A percentile compares a stretch with the other conserved stretches of the same genome.
These are phyloP conservation scores for Lentinus polychrous DNA, from an alignment of 1,284 basidiomycete genomes.

Conservation along the genomic window DNA sequence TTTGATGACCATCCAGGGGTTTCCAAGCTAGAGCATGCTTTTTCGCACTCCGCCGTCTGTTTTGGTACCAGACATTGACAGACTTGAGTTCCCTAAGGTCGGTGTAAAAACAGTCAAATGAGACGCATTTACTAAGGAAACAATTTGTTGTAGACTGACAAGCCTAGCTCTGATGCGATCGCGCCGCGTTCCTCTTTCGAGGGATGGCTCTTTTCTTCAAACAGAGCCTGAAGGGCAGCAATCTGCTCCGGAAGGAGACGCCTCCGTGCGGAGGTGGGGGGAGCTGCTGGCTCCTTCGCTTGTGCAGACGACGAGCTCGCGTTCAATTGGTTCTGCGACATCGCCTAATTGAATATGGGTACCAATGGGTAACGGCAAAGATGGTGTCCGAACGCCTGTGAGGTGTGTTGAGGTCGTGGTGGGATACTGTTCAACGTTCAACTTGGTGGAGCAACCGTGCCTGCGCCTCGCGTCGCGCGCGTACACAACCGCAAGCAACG, in stretches of 20 bases:
- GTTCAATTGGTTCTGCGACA: background rate
- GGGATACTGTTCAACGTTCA: too few species aligned
- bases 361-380: background rate
- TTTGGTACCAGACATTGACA: constrained; percentile 46
- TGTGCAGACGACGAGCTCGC: background rate
- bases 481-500: constrained; percentile 25
- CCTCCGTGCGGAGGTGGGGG: constrained; percentile 23
- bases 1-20: constrained; percentile 8
- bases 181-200: constrained; percentile 34
- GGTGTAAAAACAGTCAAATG: background rate
- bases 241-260: constrained; percentile 32
- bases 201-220: constrained; percentile 35
- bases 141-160: constrained; percentile 26
- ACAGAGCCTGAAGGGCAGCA: constrained; percentile 30
- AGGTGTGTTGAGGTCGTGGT: background rate
- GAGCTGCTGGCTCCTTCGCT: background rate
- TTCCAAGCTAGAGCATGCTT: constrained; percentile 27
- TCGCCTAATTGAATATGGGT: background rate
- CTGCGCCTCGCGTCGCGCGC: constrained; percentile 11
- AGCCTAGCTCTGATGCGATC: constrained; percentile 34
- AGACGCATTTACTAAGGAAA: background rate
- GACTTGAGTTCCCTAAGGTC: constrained; percentile 37
- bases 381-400: too few species aligned
- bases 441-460: background rate
- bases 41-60: constrained; percentile 40